Base-by-base conservation (phyloP, 495 filamentous ascomycete species). In the Bathelium albidoporum region DNA sequence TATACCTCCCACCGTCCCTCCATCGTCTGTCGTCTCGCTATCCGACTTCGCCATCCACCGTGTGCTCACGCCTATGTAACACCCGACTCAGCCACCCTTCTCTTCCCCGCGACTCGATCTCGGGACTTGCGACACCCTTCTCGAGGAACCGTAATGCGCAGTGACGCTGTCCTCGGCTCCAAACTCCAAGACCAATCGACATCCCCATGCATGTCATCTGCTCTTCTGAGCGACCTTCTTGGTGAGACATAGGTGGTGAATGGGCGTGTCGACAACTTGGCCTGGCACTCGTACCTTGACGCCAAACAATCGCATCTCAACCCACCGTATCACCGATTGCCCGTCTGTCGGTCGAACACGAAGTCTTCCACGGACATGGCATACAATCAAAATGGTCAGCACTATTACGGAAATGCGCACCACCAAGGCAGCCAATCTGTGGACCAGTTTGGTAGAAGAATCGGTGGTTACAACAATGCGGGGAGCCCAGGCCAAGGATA, bases 401-500 rank as follows among this genome's bases (percentile, higher is more conserved):
- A 82, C 66, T 79, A 77, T 66, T 69, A 67, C 44, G 65, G 62
- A 39, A 66, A 66, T 34, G 69, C 64, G 41, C 61, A 63, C 39
- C 45, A 28, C 29, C 39, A 41, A 28, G 62, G 31, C 24, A 36
- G 36, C 58, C 66, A 64, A 45, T 68, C 69, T 63, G 70, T 68
- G 44, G 69, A 70, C 62, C 65, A 71, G 24, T 55, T 28, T 55
- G 49, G 49, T 10, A 26, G 49, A 55, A 55, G 49, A 55, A 55
- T 55, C 29, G 49, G 49, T 55, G 49, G 22, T 28, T 55, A 55
- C 34, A 72, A 74, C 52, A 76, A 82, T 34, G 80, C 86, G 63
- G 84, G 85, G 60, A 80, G 80, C 70, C 79, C 84, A 59, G 93
- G 90, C 73, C 93, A 87, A 75, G 87, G 91, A 71, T 84, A 80